phyloP scores from a whole-genome alignment of 352 stramenopile species.

The Nothophytophthora sp. region DNA sequence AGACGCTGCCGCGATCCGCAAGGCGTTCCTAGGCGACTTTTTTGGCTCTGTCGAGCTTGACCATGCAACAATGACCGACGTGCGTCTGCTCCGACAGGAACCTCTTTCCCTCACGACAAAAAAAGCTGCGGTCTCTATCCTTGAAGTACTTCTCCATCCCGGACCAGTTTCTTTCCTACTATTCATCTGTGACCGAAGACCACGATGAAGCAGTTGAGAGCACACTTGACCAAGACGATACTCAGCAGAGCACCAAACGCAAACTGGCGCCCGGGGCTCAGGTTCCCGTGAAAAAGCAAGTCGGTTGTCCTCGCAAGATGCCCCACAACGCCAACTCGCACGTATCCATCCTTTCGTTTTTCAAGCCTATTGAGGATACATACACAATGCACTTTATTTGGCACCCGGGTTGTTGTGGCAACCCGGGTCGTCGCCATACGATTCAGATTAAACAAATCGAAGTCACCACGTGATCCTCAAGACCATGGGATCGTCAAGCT shows the following conservation, averaged over 20 bases:
- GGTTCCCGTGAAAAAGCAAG: not conserved
- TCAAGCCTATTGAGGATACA: not conserved
- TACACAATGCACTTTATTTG: not conserved
- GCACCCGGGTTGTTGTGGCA: not conserved
- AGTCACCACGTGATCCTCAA: not conserved
- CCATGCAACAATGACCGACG: not conserved
- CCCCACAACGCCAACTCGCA: not conserved
- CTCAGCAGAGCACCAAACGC: not conserved
- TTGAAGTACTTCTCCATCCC: slow-evolving; percentile 8
- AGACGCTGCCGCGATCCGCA: not conserved
- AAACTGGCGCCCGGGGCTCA: not conserved
- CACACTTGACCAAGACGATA: not conserved
- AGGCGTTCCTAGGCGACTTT: not conserved
- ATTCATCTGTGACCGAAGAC: not conserved
- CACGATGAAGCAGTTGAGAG: not conserved
- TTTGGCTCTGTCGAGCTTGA: slow-evolving; percentile 1
- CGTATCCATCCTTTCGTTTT: not conserved
- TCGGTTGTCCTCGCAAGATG: not conserved
- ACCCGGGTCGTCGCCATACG: not conserved
- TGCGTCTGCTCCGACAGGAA: slow-evolving; percentile 1
- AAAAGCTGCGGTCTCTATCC: slow-evolving; percentile 1
- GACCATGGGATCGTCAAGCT: no score
- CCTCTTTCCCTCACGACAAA: not conserved
- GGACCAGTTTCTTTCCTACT: not conserved
- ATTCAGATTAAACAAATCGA: not conserved